A percentile compares a stretch with the other conserved stretches of the same genome.
Evolutionary conservation across 2,329 filamentous ascomycete species (phyloP).

Genomic region (Clarireedia paspali): DNA sequence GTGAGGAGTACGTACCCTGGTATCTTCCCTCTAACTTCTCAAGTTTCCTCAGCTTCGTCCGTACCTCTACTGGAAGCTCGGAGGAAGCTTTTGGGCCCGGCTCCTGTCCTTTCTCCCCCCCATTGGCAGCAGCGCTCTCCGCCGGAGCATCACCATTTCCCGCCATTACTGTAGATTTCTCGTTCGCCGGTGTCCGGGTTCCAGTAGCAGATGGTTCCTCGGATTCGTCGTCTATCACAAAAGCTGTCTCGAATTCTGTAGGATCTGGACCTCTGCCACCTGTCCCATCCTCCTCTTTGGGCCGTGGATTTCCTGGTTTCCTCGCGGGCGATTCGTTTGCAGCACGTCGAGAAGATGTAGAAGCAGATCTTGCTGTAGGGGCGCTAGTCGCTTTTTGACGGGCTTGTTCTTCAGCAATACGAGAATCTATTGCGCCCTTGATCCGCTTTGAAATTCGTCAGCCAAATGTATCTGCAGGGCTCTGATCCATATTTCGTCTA

Average conservation of each 20-base stretch:
- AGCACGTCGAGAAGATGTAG: slow-evolving; percentile 22
- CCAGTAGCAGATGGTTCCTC: slow-evolving; percentile 56
- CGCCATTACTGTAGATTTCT: slow-evolving; percentile 18
- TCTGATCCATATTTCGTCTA: slow-evolving; percentile 4
- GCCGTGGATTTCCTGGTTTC: slow-evolving; percentile 21
- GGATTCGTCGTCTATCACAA: slow-evolving; percentile 74
- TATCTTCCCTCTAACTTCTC: slow-evolving; percentile 86
- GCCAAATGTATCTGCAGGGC: background rate
- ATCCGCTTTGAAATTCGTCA: slow-evolving; percentile 50
- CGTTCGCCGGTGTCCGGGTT: slow-evolving; percentile 44
- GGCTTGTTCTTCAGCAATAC: slow-evolving; percentile 86
- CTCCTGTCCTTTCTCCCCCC: slow-evolving; percentile 21
- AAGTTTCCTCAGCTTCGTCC: slow-evolving; percentile 70
- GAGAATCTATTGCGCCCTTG: slow-evolving; percentile 76
- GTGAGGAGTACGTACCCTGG: slow-evolving; percentile 48
- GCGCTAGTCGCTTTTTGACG: slow-evolving; percentile 43
- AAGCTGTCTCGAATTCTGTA: slow-evolving; percentile 78
- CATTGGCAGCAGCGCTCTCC: slow-evolving; percentile 23
- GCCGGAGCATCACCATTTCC: slow-evolving; percentile 10
- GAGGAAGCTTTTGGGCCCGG: slow-evolving; percentile 11
- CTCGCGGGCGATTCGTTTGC: slow-evolving; percentile 23
- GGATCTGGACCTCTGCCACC: slow-evolving; percentile 55
- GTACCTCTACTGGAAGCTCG: slow-evolving; percentile 62
- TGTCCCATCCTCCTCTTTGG: slow-evolving; percentile 24
- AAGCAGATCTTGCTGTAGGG: slow-evolving; percentile 35